These are phyloP conservation scores for Lentinula sp. DNA, from an alignment of 768 basidiomycete genomes.

Conservation along the genomic window DNA sequence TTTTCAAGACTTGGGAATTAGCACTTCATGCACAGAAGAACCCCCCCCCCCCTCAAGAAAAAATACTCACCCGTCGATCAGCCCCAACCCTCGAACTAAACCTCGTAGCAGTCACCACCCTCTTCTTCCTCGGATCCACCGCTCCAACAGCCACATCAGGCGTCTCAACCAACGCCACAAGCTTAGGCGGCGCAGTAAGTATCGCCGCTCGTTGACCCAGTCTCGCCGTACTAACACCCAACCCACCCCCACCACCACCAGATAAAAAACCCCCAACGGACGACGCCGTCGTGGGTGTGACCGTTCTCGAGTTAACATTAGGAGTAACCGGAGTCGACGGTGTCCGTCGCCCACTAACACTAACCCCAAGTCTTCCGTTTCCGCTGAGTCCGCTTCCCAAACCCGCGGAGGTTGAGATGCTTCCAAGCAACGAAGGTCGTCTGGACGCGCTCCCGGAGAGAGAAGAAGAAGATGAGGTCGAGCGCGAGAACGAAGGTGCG, in stretches of 20 bases:
- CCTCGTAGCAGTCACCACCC: constrained; percentile 82
- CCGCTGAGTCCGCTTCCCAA: background rate
- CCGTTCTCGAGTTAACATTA: constrained; percentile 31
- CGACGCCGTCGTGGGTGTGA: constrained; percentile 31
- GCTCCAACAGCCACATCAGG: constrained; percentile 88
- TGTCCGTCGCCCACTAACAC: constrained; percentile 27
- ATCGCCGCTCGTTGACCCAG: constrained; percentile 64
- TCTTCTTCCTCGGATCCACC: constrained; percentile 75
- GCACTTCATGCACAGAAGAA: too few species aligned
- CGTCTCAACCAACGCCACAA: constrained; percentile 79
- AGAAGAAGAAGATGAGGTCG: constrained; percentile 36
- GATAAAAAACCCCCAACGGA: constrained; percentile 11
- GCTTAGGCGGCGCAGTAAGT: constrained; percentile 76
- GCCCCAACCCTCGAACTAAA: constrained; percentile 83
- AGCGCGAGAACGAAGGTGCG: constrained; percentile 41
- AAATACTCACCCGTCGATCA: constrained; percentile 68
- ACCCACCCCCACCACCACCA: constrained; percentile 15
- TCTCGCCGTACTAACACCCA: constrained; percentile 33
- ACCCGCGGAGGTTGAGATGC: constrained; percentile 10
- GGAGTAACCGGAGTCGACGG: constrained; percentile 43
- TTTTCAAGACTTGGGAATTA: constrained; percentile 17
- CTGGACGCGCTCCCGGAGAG: constrained; percentile 26
- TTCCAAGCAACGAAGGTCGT: background rate
- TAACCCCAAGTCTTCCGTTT: background rate
- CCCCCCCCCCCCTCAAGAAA: background rate